phyloP scores from a whole-genome alignment of 2,329 filamentous ascomycete species.

The Calonectria pseudoturangicola region DNA sequence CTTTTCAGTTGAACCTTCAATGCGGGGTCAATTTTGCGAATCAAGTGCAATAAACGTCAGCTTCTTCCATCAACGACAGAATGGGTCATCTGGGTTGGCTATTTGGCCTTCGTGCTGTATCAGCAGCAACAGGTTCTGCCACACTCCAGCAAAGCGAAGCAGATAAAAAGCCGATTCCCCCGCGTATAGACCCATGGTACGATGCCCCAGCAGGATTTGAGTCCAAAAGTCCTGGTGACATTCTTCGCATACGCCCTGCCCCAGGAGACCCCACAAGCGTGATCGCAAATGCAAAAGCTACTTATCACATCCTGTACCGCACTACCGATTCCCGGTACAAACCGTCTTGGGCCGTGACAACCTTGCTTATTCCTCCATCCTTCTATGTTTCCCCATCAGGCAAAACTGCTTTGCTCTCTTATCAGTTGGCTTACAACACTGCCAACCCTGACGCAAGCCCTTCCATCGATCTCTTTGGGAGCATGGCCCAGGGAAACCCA shows the following conservation, averaged over 20 bases:
- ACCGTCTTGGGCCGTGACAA: slow-evolving; percentile 63
- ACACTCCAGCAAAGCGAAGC: not conserved
- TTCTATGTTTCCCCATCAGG: slow-evolving; percentile 33
- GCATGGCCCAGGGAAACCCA: slow-evolving; percentile 33
- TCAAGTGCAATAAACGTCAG: too few species aligned
- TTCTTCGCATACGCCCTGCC: slow-evolving; percentile 43
- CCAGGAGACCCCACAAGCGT: slow-evolving; percentile 44
- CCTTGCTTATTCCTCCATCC: slow-evolving; percentile 56
- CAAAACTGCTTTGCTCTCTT: slow-evolving; percentile 42
- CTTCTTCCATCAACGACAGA: not conserved
- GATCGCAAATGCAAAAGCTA: slow-evolving; percentile 34
- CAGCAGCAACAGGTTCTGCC: not conserved
- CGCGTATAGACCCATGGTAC: slow-evolving; percentile 44
- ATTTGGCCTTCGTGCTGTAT: not conserved
- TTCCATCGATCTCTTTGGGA: slow-evolving; percentile 41
- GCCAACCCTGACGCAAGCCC: slow-evolving; percentile 47
- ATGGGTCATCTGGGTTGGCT: not conserved
- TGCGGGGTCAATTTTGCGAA: too few species aligned
- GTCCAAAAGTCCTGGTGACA: slow-evolving; percentile 36
- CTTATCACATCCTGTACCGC: slow-evolving; percentile 62
- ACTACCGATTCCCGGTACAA: slow-evolving; percentile 59
- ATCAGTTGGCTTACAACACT: slow-evolving; percentile 50
- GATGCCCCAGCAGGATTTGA: slow-evolving; percentile 22
- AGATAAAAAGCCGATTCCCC: not conserved
- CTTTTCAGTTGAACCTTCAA: not conserved